Base-by-base conservation (phyloP, 2,329 filamentous ascomycete species). In the Pseudogymnoascus sp. region DNA sequence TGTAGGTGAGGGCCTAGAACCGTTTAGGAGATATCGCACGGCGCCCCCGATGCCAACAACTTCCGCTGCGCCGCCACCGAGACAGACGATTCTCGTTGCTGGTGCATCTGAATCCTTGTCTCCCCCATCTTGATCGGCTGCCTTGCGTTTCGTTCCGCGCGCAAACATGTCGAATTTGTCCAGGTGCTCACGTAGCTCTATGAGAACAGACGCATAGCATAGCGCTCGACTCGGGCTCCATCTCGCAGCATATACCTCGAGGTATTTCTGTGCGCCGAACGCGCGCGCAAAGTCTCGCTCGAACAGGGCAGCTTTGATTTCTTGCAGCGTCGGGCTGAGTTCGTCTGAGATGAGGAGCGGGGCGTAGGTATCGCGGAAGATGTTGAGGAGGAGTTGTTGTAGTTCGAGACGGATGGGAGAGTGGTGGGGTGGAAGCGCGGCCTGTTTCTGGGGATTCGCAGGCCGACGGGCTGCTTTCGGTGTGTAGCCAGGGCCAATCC, bases 141-240 rank as follows among this genome's bases (percentile, higher is more conserved):
- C 60, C 33, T 37, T 33, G 52, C 62, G 40, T 21, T 37, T n/a
- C 16, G 61, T 61, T 59, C 38, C 8, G 40, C 58, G 31, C 55
- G 1, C 61, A 58, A 55, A 62, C 23, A 62, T 23, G n/a, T 23
- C 18, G n/a, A 55, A 33, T 16, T 25, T 23, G 21, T 61, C 28
- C n/a, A 72, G 59, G 52, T 70, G 63, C 40, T 67, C 45, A 35
- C 62, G 52, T 4, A 72, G 28, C 59, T 78, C 69, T 28, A 74
- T 64, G 38, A 88, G 73, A n/a, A 87, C 75, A 2, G 76, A 71
- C n/a, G 85, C 79, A 75, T 97, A 97, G 66, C 88, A 91, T 61
- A 97, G 77, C 0, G 92, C 89, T 61, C 95, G 82, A 61, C 89
- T 89, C 1, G 93, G 90, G 75, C 92, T 96, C 93, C 93, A 99